Conservation (phyloP, 2,329 filamentous ascomycete species). For the Coniochaeta sp. region DNA sequence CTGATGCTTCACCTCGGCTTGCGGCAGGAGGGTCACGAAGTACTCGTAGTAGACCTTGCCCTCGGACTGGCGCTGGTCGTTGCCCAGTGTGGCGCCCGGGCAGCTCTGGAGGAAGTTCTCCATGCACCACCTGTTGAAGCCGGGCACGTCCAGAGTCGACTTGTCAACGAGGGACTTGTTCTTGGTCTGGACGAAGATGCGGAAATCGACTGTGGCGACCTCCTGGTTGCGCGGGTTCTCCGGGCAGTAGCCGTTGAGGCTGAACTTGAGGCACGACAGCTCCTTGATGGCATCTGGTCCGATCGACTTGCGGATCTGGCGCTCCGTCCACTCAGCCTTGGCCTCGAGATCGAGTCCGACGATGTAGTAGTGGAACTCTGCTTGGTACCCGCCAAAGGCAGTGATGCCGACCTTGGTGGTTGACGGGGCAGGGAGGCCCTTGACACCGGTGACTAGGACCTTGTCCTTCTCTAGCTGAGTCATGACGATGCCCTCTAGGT, state of each 20-base stretch:
- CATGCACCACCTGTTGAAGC: constrained; percentile 16
- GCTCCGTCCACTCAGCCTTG: constrained; percentile 14
- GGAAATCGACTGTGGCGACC: constrained; percentile 25
- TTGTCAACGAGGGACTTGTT: constrained; percentile 16
- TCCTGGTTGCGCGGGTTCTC: constrained; percentile 22
- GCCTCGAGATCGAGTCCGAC: constrained; percentile 11
- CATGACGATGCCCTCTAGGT: constrained; percentile 26
- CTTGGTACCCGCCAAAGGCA: constrained; percentile 15
- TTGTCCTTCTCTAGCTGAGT: constrained; percentile 30
- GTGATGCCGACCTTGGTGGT: constrained; percentile 23
- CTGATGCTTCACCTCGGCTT: constrained; percentile 15
- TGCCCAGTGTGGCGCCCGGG: constrained; percentile 15
- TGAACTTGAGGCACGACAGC: constrained; percentile 20
- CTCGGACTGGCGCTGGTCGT: constrained; percentile 16
- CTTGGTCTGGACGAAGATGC: constrained; percentile 30
- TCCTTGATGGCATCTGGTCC: constrained; percentile 14
- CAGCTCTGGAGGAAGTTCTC: constrained; percentile 15
- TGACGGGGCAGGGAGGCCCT: constrained; percentile 21
- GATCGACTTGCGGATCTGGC: constrained; percentile 7
- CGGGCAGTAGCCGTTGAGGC: constrained; percentile 18
- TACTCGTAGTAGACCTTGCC: constrained; percentile 18
- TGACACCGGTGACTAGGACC: constrained; percentile 24
- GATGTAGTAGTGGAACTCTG: constrained; percentile 14
- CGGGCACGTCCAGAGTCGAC: constrained; percentile 8
- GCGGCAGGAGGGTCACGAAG: constrained; percentile 15